phyloP scores from a whole-genome alignment of 2,329 filamentous ascomycete genomes.

The Rutstroemia sydowiana region DNA sequence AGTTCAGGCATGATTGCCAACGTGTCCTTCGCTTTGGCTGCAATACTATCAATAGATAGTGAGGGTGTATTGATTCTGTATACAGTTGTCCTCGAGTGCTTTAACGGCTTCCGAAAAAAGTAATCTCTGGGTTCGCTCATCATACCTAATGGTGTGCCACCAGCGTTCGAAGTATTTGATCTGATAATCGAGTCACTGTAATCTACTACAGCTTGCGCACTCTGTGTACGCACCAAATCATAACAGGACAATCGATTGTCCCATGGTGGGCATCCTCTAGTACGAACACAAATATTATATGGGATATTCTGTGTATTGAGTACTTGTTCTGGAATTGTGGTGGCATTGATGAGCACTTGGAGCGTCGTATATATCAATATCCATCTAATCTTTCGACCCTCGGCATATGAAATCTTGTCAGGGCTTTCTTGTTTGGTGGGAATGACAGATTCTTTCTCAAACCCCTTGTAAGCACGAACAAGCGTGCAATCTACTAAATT shows the following conservation, averaged over 20 bases:
- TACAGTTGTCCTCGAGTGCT: slow-evolving; percentile 11
- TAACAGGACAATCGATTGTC: slow-evolving; percentile 17
- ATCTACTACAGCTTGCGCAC: slow-evolving; percentile 16
- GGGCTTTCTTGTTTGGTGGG: slow-evolving; percentile 44
- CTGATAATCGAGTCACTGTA: slow-evolving; percentile 1
- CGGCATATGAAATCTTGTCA: slow-evolving; percentile 51
- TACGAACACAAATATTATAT: slow-evolving; percentile 41
- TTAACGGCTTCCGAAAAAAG: slow-evolving; percentile 32
- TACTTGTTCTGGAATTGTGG: slow-evolving; percentile 53
- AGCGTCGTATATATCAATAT: slow-evolving; percentile 66
- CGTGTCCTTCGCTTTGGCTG: slow-evolving; percentile 29
- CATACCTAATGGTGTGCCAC: slow-evolving; percentile 27
- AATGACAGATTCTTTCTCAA: slow-evolving; percentile 54
- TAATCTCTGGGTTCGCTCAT: slow-evolving; percentile 49
- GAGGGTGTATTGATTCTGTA: no score
- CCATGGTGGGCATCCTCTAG: slow-evolving; percentile 24
- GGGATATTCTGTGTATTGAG: slow-evolving; percentile 45
- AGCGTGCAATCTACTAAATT: slow-evolving; percentile 39
- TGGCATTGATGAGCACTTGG: slow-evolving; percentile 63
- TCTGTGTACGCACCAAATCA: slow-evolving; percentile 16
- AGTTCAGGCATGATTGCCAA: slow-evolving; percentile 23
- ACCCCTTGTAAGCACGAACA: slow-evolving; percentile 60
- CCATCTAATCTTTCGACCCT: slow-evolving; percentile 73
- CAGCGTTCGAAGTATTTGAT: neutral
- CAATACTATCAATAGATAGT: slow-evolving; percentile 18